Conservation (phyloP, 2,329 filamentous ascomycete genomes). For the Aureobasidium mangrovei region DNA sequence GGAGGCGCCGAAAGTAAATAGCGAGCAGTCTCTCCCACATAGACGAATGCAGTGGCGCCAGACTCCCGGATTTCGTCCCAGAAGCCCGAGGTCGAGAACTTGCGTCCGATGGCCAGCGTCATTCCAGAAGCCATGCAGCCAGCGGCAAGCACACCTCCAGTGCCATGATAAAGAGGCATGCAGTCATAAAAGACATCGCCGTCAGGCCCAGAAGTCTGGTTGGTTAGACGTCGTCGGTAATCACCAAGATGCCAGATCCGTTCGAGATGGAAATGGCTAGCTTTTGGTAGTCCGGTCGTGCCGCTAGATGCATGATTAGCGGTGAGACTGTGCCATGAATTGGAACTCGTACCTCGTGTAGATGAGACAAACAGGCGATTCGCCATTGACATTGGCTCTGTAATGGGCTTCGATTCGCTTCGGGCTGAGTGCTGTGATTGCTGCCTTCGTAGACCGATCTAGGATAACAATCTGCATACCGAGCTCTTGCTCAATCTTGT, state of each 20-base stretch:
- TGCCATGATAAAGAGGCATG: slow-evolving; percentile 73
- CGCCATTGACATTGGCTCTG: slow-evolving; percentile 42
- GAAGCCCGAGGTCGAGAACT: slow-evolving; percentile 61
- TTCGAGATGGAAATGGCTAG: slow-evolving; percentile 50
- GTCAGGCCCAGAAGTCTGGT: slow-evolving; percentile 30
- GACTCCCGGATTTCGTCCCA: slow-evolving; percentile 64
- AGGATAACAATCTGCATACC: slow-evolving; percentile 51
- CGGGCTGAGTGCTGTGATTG: slow-evolving; percentile 40
- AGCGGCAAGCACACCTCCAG: slow-evolving; percentile 50
- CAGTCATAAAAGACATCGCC: slow-evolving; percentile 63
- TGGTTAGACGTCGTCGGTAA: slow-evolving; percentile 22
- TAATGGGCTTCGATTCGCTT: slow-evolving; percentile 48
- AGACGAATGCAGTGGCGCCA: slow-evolving; percentile 61
- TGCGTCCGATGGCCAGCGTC: slow-evolving; percentile 54
- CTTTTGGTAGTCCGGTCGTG: slow-evolving; percentile 69
- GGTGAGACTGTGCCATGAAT: too few species aligned
- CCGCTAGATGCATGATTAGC: neutral
- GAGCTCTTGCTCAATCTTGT: slow-evolving; percentile 40
- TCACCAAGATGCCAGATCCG: slow-evolving; percentile 35
- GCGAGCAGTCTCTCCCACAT: slow-evolving; percentile 68
- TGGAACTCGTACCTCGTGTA: slow-evolving; percentile 50
- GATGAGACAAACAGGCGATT: slow-evolving; percentile 54
- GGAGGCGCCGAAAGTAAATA: slow-evolving; percentile 63
- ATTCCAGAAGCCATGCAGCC: slow-evolving; percentile 41
- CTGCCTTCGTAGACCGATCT: slow-evolving; percentile 39